Evolutionary conservation across 1,284 basidiomycete species (phyloP).

Genomic region (Agaricales sp.): DNA sequence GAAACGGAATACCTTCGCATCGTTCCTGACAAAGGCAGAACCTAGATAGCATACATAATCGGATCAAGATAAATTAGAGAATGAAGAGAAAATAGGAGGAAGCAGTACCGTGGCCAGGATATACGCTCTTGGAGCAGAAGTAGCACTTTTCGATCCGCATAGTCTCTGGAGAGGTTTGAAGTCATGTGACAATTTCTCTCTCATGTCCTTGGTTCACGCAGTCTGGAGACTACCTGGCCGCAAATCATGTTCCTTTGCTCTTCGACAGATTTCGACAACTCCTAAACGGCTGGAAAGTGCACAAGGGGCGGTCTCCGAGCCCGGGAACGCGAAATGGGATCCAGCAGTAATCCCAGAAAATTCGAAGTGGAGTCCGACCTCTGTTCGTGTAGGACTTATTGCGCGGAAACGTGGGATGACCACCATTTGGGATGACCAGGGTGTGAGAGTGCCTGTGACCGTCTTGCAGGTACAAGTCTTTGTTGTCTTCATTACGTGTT

Average conservation of each 20-base stretch:
- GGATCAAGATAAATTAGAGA: not conserved
- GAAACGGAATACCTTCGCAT: constrained; percentile 93
- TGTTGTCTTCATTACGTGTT: constrained; percentile 6
- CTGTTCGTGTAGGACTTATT: constrained; percentile 88
- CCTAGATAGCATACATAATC: constrained; percentile 46
- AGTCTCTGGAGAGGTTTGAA: not conserved
- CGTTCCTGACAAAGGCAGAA: constrained; percentile 91
- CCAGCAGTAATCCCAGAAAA: not conserved
- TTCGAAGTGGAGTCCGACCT: constrained; percentile 77
- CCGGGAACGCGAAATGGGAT: not conserved
- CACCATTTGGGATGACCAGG: constrained; percentile 85
- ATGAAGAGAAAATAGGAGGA: not conserved
- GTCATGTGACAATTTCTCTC: not conserved
- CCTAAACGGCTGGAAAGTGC: not conserved
- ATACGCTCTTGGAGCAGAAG: constrained; percentile 90
- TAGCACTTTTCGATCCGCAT: constrained; percentile 90
- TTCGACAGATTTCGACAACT: not conserved
- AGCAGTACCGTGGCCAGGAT: constrained; percentile 80
- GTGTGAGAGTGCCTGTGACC: constrained; percentile 83
- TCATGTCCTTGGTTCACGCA: not conserved
- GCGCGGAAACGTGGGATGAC: constrained; percentile 97
- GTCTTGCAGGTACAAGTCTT: constrained; percentile 73
- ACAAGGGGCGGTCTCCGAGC: not conserved
- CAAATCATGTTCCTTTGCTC: not conserved
- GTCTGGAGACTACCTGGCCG: not conserved